A percentile compares a stretch with the other conserved stretches of the same genome.
Evolutionary conservation across 2,329 filamentous ascomycete genomes (phyloP).

Genomic region (Ophiocordyceps camponoti-saundersi): DNA sequence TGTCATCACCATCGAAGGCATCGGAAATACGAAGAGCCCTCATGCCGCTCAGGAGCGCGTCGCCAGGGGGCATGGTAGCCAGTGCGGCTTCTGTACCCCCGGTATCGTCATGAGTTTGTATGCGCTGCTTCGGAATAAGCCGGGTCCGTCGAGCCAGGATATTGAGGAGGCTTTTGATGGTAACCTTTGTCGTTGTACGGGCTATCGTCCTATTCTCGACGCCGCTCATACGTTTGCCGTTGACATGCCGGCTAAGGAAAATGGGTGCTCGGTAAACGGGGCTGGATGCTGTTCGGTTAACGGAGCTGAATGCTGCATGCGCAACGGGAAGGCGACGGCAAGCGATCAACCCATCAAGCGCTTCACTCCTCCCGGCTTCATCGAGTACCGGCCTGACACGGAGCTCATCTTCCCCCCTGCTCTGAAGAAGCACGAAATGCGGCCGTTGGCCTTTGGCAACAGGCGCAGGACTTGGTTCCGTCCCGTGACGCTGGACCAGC

Average conservation of each 20-base stretch:
- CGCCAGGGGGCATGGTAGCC: slow-evolving; percentile 78
- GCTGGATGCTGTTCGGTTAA: slow-evolving; percentile 28
- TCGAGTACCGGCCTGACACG: slow-evolving; percentile 84
- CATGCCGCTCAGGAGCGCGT: slow-evolving; percentile 86
- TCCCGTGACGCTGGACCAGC: slow-evolving; percentile 69
- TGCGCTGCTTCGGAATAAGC: slow-evolving; percentile 74
- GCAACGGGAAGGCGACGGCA: slow-evolving; percentile 33
- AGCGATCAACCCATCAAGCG: slow-evolving; percentile 37
- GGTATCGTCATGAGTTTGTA: slow-evolving; percentile 98
- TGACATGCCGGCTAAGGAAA: slow-evolving; percentile 16
- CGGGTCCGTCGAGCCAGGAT: slow-evolving; percentile 59
- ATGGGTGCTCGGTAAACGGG: neutral
- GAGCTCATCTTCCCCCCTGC: slow-evolving; percentile 88
- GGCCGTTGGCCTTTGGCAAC: slow-evolving; percentile 76
- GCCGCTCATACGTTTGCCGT: slow-evolving; percentile 78
- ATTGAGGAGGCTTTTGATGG: slow-evolving; percentile 96
- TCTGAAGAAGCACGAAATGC: slow-evolving; percentile 67
- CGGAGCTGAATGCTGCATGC: slow-evolving; percentile 49
- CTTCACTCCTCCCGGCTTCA: slow-evolving; percentile 81
- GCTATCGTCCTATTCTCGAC: slow-evolving; percentile 85
- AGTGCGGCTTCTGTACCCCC: slow-evolving; percentile 89
- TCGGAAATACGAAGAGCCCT: slow-evolving; percentile 71
- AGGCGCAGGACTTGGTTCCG: slow-evolving; percentile 90
- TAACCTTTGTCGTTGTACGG: slow-evolving; percentile 88
- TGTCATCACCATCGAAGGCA: slow-evolving; percentile 93